Evolutionary conservation across 495 filamentous ascomycete genomes (phyloP).

Genomic region (Parachaetomium inaequale): DNA sequence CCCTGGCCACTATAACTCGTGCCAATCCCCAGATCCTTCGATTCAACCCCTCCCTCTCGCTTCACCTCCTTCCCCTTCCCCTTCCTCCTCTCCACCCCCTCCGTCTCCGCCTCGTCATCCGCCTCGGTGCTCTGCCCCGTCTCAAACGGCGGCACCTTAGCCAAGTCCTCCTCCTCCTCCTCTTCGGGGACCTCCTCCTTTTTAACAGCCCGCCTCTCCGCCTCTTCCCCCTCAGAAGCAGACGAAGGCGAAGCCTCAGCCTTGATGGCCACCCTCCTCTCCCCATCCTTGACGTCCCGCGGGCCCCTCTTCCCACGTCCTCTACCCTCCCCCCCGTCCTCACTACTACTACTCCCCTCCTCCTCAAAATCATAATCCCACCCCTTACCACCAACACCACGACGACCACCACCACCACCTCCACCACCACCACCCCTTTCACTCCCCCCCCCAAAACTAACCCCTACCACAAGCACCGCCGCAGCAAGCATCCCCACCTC

Average conservation of each 20-base stretch:
- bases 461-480: background rate
- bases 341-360: background rate
- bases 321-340: background rate
- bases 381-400: background rate
- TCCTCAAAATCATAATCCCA: background rate
- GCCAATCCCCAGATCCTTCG: constrained; percentile 45
- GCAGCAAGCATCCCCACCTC: constrained; percentile 60
- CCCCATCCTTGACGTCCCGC: background rate
- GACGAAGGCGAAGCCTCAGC: constrained; percentile 19
- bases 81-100: background rate
- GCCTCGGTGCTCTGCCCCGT: constrained; percentile 30
- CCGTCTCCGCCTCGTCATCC: constrained; percentile 12
- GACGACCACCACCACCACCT: background rate
- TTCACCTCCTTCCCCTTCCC: background rate
- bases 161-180: constrained; percentile 27
- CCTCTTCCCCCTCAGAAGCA: constrained; percentile 7
- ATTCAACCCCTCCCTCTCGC: constrained; percentile 26
- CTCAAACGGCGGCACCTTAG: constrained; percentile 7
- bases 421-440: background rate
- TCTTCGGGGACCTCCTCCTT: constrained; percentile 26
- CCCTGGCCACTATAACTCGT: constrained; percentile 44
- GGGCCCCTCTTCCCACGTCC: background rate
- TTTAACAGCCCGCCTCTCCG: constrained; percentile 38
- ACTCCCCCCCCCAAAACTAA: background rate
- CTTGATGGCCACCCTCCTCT: constrained; percentile 16